A percentile compares a stretch with the other conserved stretches of the same genome.
phyloP scores from a whole-genome alignment of 257 asterid species.

The Penstemon barbatus region DNA sequence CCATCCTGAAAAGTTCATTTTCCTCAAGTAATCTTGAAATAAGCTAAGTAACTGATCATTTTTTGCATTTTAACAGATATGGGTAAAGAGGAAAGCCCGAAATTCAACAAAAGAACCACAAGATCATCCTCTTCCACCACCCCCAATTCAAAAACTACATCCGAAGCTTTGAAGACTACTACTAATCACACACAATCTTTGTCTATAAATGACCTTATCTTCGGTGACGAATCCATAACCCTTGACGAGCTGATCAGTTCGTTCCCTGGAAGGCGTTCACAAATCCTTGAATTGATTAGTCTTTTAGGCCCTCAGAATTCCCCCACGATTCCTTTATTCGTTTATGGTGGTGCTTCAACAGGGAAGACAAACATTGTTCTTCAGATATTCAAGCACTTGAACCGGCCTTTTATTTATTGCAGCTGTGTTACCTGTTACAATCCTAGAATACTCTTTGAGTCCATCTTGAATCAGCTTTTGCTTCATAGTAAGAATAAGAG shows the following conservation, averaged over 20 bases:
- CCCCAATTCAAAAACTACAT: slow-evolving; percentile 35
- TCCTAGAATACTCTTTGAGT: slow-evolving; percentile 79
- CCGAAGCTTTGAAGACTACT: slow-evolving; percentile 34
- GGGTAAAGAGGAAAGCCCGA: slow-evolving; percentile 39
- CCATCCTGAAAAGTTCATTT: no score
- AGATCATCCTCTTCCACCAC: slow-evolving; percentile 39
- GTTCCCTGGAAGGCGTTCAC: slow-evolving; percentile 70
- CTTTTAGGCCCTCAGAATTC: slow-evolving; percentile 79
- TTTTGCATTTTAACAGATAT: slow-evolving; percentile 22
- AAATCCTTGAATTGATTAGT: slow-evolving; percentile 57
- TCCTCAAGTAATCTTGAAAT: no score
- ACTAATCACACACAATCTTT: slow-evolving; percentile 22
- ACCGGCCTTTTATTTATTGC: slow-evolving; percentile 72
- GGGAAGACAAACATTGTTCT: slow-evolving; percentile 79
- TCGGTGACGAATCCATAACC: slow-evolving; percentile 41
- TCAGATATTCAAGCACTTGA: slow-evolving; percentile 57
- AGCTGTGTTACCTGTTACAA: slow-evolving; percentile 79
- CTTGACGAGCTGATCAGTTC: slow-evolving; percentile 58
- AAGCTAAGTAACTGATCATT: no score
- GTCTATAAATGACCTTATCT: slow-evolving; percentile 51
- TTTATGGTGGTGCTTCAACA: slow-evolving; percentile 83
- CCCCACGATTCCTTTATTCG: slow-evolving; percentile 70
- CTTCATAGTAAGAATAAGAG: slow-evolving; percentile 71
- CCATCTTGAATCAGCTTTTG: slow-evolving; percentile 80
- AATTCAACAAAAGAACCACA: slow-evolving; percentile 42